A percentile compares a stretch with the other conserved stretches of the same genome.
phyloP scores from a whole-genome alignment of 441 rosid genomes.

The Kokia cookei region DNA sequence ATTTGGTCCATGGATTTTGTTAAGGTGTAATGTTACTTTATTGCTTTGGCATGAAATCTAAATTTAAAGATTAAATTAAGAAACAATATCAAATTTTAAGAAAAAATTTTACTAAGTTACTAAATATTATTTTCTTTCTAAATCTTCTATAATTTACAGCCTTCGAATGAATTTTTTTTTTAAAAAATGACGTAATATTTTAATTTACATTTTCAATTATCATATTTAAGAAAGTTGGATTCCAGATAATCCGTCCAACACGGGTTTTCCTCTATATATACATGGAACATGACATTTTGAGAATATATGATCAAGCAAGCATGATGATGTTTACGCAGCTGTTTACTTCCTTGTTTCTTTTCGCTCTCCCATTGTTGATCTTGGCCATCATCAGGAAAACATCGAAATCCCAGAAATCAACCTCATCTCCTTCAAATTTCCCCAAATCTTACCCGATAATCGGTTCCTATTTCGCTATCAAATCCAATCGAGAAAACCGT shows the following conservation, averaged over 20 bases:
- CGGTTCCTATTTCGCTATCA: constrained; percentile 36
- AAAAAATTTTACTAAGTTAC: no score
- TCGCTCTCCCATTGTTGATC: constrained; percentile 21
- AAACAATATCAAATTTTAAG: no score
- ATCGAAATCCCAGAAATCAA: neutral
- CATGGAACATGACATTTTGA: neutral
- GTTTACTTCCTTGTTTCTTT: constrained; percentile 15
- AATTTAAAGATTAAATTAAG: no score
- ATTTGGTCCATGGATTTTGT: no score
- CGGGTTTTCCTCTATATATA: neutral
- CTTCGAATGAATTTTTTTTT: no score
- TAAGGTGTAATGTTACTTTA: no score
- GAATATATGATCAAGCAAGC: neutral
- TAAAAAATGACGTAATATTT: no score
- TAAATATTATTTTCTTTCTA: no score
- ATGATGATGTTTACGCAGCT: constrained; percentile 9
- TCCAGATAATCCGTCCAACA: neutral
- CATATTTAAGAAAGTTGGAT: no score
- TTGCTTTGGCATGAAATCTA: no score
- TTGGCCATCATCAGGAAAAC: constrained; percentile 12
- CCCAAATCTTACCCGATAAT: constrained; percentile 54
- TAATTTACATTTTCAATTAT: no score
- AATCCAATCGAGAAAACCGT: constrained; percentile 29
- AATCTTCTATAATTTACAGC: no score
- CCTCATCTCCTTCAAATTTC: neutral